These are phyloP conservation scores for Volutella citrinella DNA, from an alignment of 2,329 filamentous ascomycete species.

Conservation along the genomic window DNA sequence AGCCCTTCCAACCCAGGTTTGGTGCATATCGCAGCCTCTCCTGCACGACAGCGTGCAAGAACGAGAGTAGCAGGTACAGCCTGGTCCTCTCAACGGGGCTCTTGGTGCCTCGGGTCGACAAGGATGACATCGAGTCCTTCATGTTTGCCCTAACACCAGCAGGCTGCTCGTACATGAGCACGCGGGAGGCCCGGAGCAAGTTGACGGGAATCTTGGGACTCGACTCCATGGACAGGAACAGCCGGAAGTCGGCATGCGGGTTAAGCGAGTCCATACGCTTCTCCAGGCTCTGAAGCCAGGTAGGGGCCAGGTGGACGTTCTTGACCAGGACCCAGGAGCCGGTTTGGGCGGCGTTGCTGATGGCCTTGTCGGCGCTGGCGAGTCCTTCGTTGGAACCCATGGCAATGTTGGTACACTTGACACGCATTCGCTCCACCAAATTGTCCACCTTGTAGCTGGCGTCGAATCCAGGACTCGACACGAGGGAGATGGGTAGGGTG, in stretches of 20 bases:
- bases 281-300: conserved; percentile 95
- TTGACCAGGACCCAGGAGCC: conserved; percentile 98
- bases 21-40: conserved; percentile 93
- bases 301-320: conserved; percentile 94
- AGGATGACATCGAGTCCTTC: conserved; percentile 89
- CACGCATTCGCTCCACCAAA: conserved; percentile 78
- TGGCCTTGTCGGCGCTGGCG: conserved; percentile 90
- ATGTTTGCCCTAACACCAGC: conserved; percentile 96
- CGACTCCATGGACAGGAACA: conserved; percentile 98
- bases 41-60: conserved; percentile 93
- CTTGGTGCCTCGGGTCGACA: conserved; percentile 73
- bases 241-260: conserved; percentile 85
- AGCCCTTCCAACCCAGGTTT: conserved; percentile 92
- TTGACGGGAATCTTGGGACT: conserved; percentile 97
- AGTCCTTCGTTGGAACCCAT: conserved; percentile 98
- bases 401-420: conserved; percentile 91
- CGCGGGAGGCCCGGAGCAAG: conserved; percentile 84
- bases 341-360: conserved; percentile 84
- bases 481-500: conserved; percentile 82
- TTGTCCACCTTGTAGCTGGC: conserved; percentile 99
- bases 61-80: conserved; percentile 86
- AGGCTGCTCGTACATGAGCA: conserved; percentile 97
- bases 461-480: conserved; percentile 94
- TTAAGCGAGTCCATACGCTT: conserved; percentile 96
- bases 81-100: conserved; percentile 87